Percentiles rank a stretch among this genome's conserved stretches.
Evolutionary conservation across 208 protist genomes (phyloP).

Genomic region (Porcisia hertigi): DNA sequence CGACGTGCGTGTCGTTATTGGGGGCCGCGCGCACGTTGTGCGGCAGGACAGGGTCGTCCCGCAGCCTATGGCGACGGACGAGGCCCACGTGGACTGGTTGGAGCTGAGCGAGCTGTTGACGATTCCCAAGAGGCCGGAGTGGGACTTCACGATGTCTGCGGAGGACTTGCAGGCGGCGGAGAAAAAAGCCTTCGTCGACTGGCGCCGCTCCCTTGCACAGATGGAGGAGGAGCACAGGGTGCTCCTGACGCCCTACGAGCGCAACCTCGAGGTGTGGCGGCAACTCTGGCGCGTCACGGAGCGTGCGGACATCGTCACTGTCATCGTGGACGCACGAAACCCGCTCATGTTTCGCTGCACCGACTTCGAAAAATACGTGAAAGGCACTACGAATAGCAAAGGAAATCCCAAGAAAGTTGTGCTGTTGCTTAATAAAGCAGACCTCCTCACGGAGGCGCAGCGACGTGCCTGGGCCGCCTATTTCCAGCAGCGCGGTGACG

Average conservation of each 20-base stretch:
- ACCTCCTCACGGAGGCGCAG: constrained; percentile 95
- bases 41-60: constrained; percentile 69
- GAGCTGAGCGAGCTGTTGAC: constrained; percentile 75
- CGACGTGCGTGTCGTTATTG: constrained; percentile 81
- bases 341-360: constrained; percentile 95
- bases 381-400: constrained; percentile 51
- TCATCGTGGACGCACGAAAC: constrained; percentile 97
- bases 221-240: constrained; percentile 95
- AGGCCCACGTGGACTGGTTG: constrained; percentile 63
- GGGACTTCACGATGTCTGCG: constrained; percentile 74
- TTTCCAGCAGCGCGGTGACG: constrained; percentile 76
- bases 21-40: constrained; percentile 78
- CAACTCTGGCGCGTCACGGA: constrained; percentile 99
- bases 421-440: constrained; percentile 98
- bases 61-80: constrained; percentile 22
- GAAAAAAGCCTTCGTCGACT: constrained; percentile 87
- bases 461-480: constrained; percentile 94
- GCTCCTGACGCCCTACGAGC: constrained; percentile 98
- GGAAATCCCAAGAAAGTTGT: constrained; percentile 82
- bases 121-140: constrained; percentile 84
- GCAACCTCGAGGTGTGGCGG: constrained; percentile 99
- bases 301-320: constrained; percentile 92
- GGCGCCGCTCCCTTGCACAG: constrained; percentile 82
- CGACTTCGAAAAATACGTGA: constrained; percentile 89
- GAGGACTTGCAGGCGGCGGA: constrained; percentile 75